phyloP scores from a whole-genome alignment of 345 rosid genomes.

The Kernera saxatilis region DNA sequence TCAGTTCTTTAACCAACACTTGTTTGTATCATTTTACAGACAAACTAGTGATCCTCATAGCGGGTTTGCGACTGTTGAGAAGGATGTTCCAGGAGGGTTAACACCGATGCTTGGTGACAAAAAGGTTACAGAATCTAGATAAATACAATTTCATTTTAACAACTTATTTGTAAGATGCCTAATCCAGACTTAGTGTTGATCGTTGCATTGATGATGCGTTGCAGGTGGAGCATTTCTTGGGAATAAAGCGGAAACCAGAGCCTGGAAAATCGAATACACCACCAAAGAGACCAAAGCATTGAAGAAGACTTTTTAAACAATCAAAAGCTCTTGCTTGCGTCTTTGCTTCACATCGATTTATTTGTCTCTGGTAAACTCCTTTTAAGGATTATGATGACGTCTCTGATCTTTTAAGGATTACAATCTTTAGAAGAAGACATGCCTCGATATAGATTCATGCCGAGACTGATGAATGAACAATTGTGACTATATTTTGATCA shows the following conservation, averaged over 20 bases:
- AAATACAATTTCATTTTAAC: neutral
- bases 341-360: slow-evolving; percentile 1
- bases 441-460: neutral
- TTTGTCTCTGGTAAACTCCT: slow-evolving; percentile 1
- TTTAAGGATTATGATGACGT: slow-evolving; percentile 6
- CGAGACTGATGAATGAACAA: slow-evolving; percentile 1
- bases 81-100: slow-evolving; percentile 73
- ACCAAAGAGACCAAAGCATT: slow-evolving; percentile 59
- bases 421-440: neutral
- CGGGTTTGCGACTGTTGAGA: slow-evolving; percentile 86
- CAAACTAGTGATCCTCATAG: slow-evolving; percentile 88
- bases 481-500: neutral
- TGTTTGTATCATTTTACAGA: slow-evolving; percentile 37
- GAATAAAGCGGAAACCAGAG: slow-evolving; percentile 76
- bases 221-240: slow-evolving; percentile 94
- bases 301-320: slow-evolving; percentile 10
- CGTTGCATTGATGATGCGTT: neutral
- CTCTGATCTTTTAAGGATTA: slow-evolving; percentile 1
- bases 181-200: slow-evolving; percentile 3
- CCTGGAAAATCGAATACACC: slow-evolving; percentile 37
- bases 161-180: neutral
- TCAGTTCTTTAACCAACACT: neutral
- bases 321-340: neutral
- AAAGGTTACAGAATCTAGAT: slow-evolving; percentile 45
- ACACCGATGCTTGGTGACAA: slow-evolving; percentile 95